A percentile compares a stretch with the other conserved stretches of the same genome.
These are phyloP conservation scores for Eurotiales sp. DNA, from an alignment of 2,329 filamentous ascomycete species.

Conservation along the genomic window DNA sequence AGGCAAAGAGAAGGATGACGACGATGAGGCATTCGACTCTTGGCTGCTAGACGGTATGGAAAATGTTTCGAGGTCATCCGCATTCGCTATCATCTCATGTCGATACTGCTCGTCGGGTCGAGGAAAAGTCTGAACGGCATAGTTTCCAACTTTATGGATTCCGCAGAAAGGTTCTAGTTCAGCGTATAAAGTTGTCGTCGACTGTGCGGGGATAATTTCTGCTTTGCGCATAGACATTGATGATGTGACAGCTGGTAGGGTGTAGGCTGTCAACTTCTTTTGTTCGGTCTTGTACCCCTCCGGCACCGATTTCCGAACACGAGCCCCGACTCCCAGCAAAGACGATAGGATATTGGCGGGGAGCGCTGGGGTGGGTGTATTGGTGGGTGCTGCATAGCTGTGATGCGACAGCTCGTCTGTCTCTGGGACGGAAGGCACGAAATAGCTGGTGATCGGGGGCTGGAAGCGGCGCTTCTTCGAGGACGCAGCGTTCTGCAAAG, in stretches of 20 bases:
- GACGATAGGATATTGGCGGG: constrained; percentile 69
- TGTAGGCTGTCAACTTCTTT: constrained; percentile 25
- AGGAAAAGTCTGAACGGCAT: constrained; percentile 55
- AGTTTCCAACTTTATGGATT: constrained; percentile 69
- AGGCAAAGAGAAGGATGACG: constrained; percentile 24
- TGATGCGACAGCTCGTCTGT: constrained; percentile 30
- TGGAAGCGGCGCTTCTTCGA: constrained; percentile 45
- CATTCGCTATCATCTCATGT: constrained; percentile 24
- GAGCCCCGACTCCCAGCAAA: constrained; percentile 90
- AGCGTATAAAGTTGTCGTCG: constrained; percentile 26
- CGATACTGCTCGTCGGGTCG: constrained; percentile 27
- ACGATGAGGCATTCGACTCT: constrained; percentile 29
- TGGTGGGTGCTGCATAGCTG: constrained; percentile 39
- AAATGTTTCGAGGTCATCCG: constrained; percentile 33
- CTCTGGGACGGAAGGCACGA: constrained; percentile 22
- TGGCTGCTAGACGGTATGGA: constrained; percentile 40
- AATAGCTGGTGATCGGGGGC: constrained; percentile 40
- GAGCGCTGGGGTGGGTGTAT: constrained; percentile 49
- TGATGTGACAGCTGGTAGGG: constrained; percentile 1
- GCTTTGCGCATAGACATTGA: background rate
- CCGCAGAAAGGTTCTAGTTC: constrained; percentile 81
- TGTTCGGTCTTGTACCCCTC: constrained; percentile 81
- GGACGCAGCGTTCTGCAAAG: constrained; percentile 11
- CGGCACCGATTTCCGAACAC: constrained; percentile 84
- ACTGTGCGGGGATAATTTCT: background rate